phyloP scores from a whole-genome alignment of 306 rosid species.

The Macrotyloma uniflorum region DNA sequence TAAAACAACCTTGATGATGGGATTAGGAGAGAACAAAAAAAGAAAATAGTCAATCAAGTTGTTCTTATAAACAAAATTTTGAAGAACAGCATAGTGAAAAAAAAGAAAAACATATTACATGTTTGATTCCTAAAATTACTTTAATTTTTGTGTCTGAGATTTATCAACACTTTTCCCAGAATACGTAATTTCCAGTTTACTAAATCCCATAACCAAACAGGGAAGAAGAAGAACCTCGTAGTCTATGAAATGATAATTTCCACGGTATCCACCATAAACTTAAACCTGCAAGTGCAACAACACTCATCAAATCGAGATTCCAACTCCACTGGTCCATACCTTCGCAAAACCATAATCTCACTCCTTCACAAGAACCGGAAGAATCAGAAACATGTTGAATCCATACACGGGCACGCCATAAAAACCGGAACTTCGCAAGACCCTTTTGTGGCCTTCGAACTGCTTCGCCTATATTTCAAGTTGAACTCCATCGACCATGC shows the following conservation, averaged over 20 bases:
- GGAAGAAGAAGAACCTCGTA: background rate
- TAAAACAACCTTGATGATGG: too few relatives aligned
- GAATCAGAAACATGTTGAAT: slow-evolving; percentile 26
- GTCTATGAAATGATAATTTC: slow-evolving; percentile 21
- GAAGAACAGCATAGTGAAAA: too few relatives aligned
- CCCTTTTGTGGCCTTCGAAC: slow-evolving; percentile 50
- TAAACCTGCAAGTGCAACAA: background rate
- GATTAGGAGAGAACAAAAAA: too few relatives aligned
- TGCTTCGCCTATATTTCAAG: slow-evolving; percentile 45
- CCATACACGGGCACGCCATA: slow-evolving; percentile 41
- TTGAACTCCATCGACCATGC: slow-evolving; percentile 43
- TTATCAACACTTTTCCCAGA: too few relatives aligned
- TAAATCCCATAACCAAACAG: background rate
- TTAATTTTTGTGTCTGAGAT: too few relatives aligned
- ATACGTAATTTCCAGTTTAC: background rate
- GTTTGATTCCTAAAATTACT: too few relatives aligned
- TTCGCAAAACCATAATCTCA: slow-evolving; percentile 31
- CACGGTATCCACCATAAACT: background rate
- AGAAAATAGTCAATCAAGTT: too few relatives aligned
- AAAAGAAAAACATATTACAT: too few relatives aligned
- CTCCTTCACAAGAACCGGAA: slow-evolving; percentile 38
- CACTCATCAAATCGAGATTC: slow-evolving; percentile 31
- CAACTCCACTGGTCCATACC: background rate
- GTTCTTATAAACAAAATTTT: too few relatives aligned
- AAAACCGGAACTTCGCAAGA: slow-evolving; percentile 42